phyloP scores from a whole-genome alignment of 192 early-diverging fungal species.

The Neocallimastix lanati region DNA sequence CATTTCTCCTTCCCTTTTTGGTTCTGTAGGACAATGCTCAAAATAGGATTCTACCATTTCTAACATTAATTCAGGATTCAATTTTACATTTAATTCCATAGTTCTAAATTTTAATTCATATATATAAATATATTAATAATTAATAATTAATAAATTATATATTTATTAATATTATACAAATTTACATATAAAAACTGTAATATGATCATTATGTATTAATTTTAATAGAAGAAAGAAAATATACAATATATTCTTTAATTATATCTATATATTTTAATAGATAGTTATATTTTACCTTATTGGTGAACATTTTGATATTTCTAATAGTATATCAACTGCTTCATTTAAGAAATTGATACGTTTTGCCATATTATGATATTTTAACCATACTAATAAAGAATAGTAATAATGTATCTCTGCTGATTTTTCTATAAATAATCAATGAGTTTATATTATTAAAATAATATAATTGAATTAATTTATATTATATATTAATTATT shows the following conservation, averaged over 20 bases:
- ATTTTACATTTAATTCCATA: constrained; percentile 15
- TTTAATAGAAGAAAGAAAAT: too few species aligned
- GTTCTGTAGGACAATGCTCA: constrained; percentile 14
- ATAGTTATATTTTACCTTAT: constrained; percentile 1
- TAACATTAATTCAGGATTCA: constrained; percentile 24
- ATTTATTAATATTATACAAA: too few species aligned
- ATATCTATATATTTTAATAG: too few species aligned
- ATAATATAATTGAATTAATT: too few species aligned
- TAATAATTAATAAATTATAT: too few species aligned
- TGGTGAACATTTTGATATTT: background rate
- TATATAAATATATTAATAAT: too few species aligned
- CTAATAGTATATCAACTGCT: constrained; percentile 9
- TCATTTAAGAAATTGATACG: constrained; percentile 17
- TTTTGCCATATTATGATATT: constrained; percentile 10
- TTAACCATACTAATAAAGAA: constrained; percentile 20
- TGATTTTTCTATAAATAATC: background rate
- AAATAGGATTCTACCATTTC: constrained; percentile 15
- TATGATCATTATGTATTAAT: too few species aligned
- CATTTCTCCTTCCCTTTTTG: constrained; percentile 16
- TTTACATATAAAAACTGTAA: too few species aligned
- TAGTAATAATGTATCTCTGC: constrained; percentile 12
- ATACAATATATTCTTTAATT: too few species aligned
- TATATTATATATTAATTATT: background rate
- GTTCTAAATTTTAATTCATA: constrained; percentile 11
- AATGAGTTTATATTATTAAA: too few species aligned